Evolutionary conservation across 2,329 filamentous ascomycete species (phyloP).

Genomic region (Coniochaeta prunicola): DNA sequence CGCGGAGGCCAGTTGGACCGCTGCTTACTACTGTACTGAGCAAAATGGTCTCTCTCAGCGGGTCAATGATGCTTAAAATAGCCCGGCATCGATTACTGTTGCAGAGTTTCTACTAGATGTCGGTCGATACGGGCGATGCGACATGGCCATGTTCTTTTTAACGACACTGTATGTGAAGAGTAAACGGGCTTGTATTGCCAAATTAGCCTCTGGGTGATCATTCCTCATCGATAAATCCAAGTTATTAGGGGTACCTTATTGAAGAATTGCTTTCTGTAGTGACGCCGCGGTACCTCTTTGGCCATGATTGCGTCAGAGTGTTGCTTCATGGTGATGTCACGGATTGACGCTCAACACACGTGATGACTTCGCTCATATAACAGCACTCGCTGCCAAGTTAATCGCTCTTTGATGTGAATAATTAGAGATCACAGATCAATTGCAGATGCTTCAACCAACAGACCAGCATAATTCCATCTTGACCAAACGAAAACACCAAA

Average conservation of each 20-base stretch:
- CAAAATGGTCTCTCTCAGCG: not conserved
- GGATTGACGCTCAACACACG: not conserved
- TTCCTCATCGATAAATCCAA: too few species aligned
- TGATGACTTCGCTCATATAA: not conserved
- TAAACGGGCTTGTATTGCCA: too few species aligned
- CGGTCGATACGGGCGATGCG: too few species aligned
- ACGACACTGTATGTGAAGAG: too few species aligned
- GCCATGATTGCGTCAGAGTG: not conserved
- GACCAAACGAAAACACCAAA: not conserved
- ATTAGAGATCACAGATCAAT: not conserved
- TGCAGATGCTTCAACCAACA: not conserved
- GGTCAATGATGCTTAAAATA: not conserved
- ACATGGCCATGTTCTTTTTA: too few species aligned
- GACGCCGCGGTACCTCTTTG: not conserved
- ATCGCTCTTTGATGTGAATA: not conserved
- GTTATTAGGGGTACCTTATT: too few species aligned
- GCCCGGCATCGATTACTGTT: not conserved
- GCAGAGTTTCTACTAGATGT: too few species aligned
- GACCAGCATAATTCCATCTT: not conserved
- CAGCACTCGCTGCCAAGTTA: not conserved
- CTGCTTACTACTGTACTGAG: not conserved
- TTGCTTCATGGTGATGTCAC: constrained; percentile 1
- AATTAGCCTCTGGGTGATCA: too few species aligned
- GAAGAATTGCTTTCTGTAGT: not conserved
- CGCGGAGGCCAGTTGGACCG: not conserved